These are phyloP conservation scores for Plasmodium gonderi DNA, from an alignment of 169 alveolate species.

Conservation along the genomic window DNA sequence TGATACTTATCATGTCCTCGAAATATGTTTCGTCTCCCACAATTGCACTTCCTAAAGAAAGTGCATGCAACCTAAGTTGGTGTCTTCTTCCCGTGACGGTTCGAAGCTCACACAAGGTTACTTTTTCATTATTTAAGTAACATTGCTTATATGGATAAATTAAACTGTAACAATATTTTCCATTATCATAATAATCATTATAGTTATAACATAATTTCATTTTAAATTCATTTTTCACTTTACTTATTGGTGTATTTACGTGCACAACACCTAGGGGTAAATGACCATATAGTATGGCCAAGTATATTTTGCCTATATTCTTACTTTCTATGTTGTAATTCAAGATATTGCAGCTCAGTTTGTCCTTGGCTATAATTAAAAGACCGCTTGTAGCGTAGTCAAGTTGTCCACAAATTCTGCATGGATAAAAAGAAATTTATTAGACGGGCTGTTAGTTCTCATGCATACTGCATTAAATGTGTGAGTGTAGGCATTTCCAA, in stretches of 20 bases:
- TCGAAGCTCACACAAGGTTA: conserved; percentile 67
- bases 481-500: too few relatives aligned
- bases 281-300: conserved; percentile 68
- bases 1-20: conserved; percentile 63
- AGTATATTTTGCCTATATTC: conserved; percentile 64
- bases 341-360: conserved; percentile 45
- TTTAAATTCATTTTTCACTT: conserved; percentile 52
- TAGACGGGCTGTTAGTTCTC: too few relatives aligned
- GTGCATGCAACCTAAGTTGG: conserved; percentile 63
- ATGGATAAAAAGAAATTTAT: neutral
- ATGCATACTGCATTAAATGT: too few relatives aligned
- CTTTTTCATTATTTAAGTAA: conserved; percentile 56
- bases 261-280: conserved; percentile 62
- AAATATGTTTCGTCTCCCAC: conserved; percentile 76
- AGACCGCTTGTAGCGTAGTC: conserved; percentile 76
- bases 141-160: conserved; percentile 61
- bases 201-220: conserved; percentile 71
- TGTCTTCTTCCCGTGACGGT: conserved; percentile 75
- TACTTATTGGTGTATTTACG: conserved; percentile 65
- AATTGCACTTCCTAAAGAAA: conserved; percentile 53
- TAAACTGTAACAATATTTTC: conserved; percentile 72
- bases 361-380: conserved; percentile 65
- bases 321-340: conserved; percentile 65
- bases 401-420: conserved; percentile 74
- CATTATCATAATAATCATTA: conserved; percentile 63